Evolutionary conservation across 192 early-diverging fungal species (phyloP), one percentile per base, ranked within the genome.

Genomic region (Coemansia sp.): DNA sequence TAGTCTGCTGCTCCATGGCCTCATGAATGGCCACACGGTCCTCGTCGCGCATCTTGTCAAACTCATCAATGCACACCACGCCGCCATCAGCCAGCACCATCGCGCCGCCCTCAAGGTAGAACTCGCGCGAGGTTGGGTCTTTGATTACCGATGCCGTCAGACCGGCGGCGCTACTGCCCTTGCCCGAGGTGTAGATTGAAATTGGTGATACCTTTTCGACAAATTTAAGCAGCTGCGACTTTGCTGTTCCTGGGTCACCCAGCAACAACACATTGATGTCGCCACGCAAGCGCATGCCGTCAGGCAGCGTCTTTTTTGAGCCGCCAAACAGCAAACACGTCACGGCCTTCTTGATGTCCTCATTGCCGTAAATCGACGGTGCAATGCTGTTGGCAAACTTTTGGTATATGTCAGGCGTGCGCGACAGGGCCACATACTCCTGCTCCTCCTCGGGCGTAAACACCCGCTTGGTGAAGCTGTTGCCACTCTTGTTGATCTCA

Each of bases 1-100:
- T 99, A 4, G 97, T 99, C 77, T 99, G 97, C 83, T 99, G 97
- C 77, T 99, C 96, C 97, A 99, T 99, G 37, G 97, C 97, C 84
- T 99, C 97, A 82, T 99, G 97, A 77, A 99, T 99, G 11, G 97
- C 96, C 6, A 99, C 97, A 50, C 96, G 88, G 79, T 99, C 97
- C 81, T 98, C 96, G 49, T 98, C 95, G 64, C 95, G 86, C 97
- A 99, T 99, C 85, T 99, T 99, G 82, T 99, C 97, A 76, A 99
- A 99, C 84, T 99, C 97, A 84, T 99, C 97, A 73, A 99, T 99
- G 83, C 97, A 99, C 39, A 99, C 95, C 49, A 98, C 95, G 71
- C 96, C 97, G 52, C 96, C 94, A 76, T 98, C 96, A 4, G 95
- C 95, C 63, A 99, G 84, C 21, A 99, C 96, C 96, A 99, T 98